These are phyloP conservation scores for Eucalyptus regnans DNA, from an alignment of 345 rosid species.

Conservation along the genomic window DNA sequence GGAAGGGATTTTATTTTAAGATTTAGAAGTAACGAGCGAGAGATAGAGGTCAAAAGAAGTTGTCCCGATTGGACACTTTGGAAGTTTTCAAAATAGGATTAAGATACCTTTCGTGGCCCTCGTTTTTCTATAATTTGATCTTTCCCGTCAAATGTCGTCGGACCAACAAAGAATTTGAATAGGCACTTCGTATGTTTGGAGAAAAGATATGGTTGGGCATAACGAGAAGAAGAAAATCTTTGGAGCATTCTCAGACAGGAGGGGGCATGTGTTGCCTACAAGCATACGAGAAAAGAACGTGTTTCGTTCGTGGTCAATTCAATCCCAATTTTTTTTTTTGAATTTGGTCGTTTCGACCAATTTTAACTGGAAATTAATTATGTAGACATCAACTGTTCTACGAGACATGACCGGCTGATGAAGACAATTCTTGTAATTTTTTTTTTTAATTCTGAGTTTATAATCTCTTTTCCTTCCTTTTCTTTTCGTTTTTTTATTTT, in stretches of 20 bases:
- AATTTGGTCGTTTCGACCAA: rapidly evolving
- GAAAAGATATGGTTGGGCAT: neutral
- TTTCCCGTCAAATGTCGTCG: neutral
- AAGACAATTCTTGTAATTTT: no score
- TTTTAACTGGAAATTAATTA: no score
- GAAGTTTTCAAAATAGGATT: neutral
- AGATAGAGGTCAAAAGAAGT: neutral
- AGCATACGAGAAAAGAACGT: neutral
- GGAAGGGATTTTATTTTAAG: neutral
- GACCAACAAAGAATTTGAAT: neutral
- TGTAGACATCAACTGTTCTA: neutral
- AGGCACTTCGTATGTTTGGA: neutral
- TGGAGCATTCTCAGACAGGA: neutral
- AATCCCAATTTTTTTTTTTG: neutral
- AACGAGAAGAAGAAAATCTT: neutral
- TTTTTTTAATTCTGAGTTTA: neutral
- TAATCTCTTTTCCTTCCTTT: neutral
- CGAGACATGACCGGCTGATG: rapidly evolving
- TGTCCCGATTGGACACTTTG: neutral
- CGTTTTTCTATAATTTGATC: neutral
- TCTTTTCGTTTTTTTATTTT: neutral
- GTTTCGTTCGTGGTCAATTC: neutral
- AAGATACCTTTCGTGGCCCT: neutral
- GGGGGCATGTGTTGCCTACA: neutral
- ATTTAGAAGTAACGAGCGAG: neutral